These are phyloP conservation scores for Beauveria medogensis DNA, from an alignment of 2,329 filamentous ascomycete genomes.

Conservation along the genomic window DNA sequence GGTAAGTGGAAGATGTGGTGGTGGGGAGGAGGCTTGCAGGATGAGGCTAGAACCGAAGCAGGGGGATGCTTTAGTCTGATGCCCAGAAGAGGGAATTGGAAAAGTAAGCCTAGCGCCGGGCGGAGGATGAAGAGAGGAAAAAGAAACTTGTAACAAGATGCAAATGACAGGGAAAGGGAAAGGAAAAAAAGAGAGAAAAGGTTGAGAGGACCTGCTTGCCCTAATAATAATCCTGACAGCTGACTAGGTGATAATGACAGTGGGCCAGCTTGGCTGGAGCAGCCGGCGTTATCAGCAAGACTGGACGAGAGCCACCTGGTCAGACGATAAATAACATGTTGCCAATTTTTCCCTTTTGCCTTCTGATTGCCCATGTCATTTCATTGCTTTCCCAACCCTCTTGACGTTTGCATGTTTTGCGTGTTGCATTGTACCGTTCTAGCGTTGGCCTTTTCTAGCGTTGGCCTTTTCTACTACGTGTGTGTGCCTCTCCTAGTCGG, in stretches of 20 bases:
- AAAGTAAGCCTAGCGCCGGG: background rate
- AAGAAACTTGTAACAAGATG: background rate
- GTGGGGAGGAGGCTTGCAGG: background rate
- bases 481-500: background rate
- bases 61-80: background rate
- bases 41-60: constrained; percentile 7
- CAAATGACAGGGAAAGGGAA: background rate
- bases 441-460: too few relatives aligned
- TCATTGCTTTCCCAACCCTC: background rate
- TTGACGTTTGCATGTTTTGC: background rate
- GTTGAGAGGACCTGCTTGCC: background rate
- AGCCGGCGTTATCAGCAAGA: constrained; percentile 4
- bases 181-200: background rate
- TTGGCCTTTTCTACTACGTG: background rate
- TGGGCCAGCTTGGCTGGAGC: constrained; percentile 3
- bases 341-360: background rate
- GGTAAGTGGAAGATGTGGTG: background rate
- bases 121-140: background rate
- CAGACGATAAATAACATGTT: background rate
- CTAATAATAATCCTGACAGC: background rate
- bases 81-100: background rate
- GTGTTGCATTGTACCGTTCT: background rate
- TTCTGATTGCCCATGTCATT: background rate
- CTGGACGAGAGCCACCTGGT: background rate
- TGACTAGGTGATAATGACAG: constrained; percentile 2